A percentile compares a stretch with the other conserved stretches of the same genome.
Conservation (phyloP, 2,329 filamentous ascomycete species). For the Metarhizium sp. region DNA sequence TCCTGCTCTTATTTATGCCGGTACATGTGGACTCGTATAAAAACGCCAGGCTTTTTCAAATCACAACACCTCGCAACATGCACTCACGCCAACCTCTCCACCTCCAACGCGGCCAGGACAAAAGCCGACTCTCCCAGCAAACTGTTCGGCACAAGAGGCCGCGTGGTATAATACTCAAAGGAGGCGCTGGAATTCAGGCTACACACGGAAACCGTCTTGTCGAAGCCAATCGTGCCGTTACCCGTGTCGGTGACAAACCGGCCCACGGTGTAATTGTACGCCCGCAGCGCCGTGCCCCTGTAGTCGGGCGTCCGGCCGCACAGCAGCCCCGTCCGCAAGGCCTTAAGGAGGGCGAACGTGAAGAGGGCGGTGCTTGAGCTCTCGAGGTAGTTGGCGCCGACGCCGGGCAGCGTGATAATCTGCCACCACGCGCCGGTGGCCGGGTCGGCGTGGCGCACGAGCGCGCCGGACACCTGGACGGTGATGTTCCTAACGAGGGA, state of each 20-base stretch:
- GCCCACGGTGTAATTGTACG: no score
- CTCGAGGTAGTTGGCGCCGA: slow-evolving; percentile 51
- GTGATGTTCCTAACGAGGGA: slow-evolving; percentile 10
- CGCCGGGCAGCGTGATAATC: slow-evolving; percentile 35
- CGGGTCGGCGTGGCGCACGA: slow-evolving; percentile 29
- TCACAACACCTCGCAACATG: no score
- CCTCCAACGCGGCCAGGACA: slow-evolving; percentile 27
- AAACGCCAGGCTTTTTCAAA: no score
- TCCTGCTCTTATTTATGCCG: no score
- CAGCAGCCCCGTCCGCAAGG: slow-evolving; percentile 4
- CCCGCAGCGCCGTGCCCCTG: no score
- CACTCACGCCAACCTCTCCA: neutral
- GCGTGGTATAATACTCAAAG: slow-evolving; percentile 28
- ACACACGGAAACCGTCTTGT: slow-evolving; percentile 29
- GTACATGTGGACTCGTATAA: no score
- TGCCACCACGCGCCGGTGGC: slow-evolving; percentile 47
- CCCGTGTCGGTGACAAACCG: no score
- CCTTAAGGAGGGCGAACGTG: slow-evolving; percentile 26
- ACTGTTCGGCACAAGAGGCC: slow-evolving; percentile 26
- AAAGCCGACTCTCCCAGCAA: slow-evolving; percentile 28
- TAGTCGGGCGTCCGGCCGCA: neutral
- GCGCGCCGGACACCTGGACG: neutral
- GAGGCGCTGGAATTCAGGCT: slow-evolving; percentile 31
- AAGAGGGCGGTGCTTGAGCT: slow-evolving; percentile 51
- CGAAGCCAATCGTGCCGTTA: slow-evolving; percentile 13